Evolutionary conservation across 805 yeast genomes (phyloP), one percentile per base, ranked within the genome.

Genomic region (Candida sphagnicola): DNA sequence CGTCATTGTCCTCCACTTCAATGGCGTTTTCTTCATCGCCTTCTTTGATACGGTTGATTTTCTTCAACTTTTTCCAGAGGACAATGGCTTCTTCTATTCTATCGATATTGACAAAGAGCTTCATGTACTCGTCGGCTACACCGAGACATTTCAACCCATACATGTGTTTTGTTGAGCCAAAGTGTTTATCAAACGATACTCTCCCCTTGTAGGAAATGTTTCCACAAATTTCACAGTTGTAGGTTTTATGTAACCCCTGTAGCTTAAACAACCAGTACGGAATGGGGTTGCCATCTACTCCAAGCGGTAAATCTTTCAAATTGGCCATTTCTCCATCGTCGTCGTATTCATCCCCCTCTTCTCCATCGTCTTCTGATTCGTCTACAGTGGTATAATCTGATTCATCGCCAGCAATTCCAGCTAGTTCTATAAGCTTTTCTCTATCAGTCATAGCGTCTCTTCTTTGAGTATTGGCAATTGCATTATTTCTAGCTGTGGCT

Each of bases 241-340:
- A 86, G 37, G 75, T 77, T 31, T 77, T 72, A 40, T 85, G 85
- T 8, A 90, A 67, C 0, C 99, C 99, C 51, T 88, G 89, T 32
- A 90, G 66, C 58, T 90, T 93, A 70, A 79, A 90, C 19, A 93
- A 67, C 99, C 99, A 93, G 39, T 72, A 78, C 1, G 99, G 99
- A 19, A 93, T 87, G 1, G 97, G 97, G 29, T 73, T 75, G 0
- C 97, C 97, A 59, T 90, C 97, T 14, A 85, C 75, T 0, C 95
- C 98, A 0, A 86, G 37, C 0, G 96, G 95, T 39, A 86, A 58
- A 40, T 82, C 77, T 40, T 76, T 64, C 14, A 81, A 78, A 43
- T 72, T 72, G 6, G 52, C 64, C 24, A 56, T 57, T 4, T 59
- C 66, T 10, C 59, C 70, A 8, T 54, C 63, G 1, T 61, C 68